Conservation (phyloP, 2,329 filamentous ascomycete species). For the Trichoderma semiorbis region DNA sequence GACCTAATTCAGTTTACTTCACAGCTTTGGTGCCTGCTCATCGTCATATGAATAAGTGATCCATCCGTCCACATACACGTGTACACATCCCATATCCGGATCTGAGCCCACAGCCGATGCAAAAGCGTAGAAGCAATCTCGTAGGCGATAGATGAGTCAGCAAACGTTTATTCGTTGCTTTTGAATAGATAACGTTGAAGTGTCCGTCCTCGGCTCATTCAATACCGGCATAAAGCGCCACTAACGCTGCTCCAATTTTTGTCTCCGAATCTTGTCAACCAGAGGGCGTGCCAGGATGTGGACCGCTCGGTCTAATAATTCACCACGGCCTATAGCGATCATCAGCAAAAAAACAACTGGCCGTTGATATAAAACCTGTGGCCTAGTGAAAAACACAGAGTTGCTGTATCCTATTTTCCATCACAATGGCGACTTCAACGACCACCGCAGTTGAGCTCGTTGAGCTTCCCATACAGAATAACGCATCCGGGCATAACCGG, state of each 20-base stretch:
- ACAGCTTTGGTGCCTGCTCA: neutral
- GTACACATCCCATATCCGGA: neutral
- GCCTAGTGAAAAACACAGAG: neutral
- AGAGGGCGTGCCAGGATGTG: neutral
- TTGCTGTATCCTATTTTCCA: neutral
- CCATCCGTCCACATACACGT: neutral
- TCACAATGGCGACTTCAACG: conserved; percentile 2
- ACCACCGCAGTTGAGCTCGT: conserved; percentile 11
- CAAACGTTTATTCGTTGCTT: no score
- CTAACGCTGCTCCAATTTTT: neutral
- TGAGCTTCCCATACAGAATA: neutral
- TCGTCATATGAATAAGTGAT: neutral
- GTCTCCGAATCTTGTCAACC: neutral
- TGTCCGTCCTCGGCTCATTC: neutral
- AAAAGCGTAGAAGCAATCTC: neutral
- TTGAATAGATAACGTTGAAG: no score
- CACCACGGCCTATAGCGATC: neutral
- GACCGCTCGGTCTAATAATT: neutral
- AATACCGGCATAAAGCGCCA: neutral
- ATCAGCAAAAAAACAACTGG: neutral
- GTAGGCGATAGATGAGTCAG: no score
- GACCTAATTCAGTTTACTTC: neutral
- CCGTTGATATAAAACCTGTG: neutral
- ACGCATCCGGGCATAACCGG: neutral
- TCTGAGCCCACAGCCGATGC: neutral